Conservation (phyloP, 2,329 filamentous ascomycete species). For the Colletotrichum sp. region DNA sequence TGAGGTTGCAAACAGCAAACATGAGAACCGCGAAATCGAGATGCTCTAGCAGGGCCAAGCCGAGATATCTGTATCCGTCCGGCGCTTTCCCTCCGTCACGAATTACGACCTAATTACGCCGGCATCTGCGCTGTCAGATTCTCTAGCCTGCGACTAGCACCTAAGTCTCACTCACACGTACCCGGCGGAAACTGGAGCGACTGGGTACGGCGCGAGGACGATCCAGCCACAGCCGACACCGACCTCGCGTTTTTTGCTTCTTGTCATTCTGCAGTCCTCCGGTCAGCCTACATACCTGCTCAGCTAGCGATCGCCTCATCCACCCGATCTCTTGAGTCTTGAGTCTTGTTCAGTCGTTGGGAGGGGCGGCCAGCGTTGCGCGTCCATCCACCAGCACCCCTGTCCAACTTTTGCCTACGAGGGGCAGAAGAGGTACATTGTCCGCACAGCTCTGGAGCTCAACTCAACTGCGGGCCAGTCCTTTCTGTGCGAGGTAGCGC, state of each 20-base stretch:
- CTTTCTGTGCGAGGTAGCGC: background rate
- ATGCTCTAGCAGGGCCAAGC: background rate
- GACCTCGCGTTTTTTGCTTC: slow-evolving; percentile 4
- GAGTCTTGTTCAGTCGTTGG: background rate
- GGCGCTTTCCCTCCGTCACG: background rate
- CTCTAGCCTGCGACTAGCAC: background rate
- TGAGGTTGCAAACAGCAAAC: background rate
- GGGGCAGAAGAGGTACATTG: background rate
- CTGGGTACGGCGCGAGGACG: background rate
- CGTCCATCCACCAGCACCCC: background rate
- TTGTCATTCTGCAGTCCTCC: slow-evolving; percentile 1
- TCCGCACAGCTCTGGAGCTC: background rate
- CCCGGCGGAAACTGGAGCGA: background rate
- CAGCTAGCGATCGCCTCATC: slow-evolving; percentile 18
- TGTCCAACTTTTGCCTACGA: background rate
- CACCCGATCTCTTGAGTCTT: slow-evolving; percentile 6
- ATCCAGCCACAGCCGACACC: background rate
- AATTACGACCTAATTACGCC: background rate
- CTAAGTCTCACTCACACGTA: background rate
- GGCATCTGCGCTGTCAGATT: slow-evolving; percentile 3
- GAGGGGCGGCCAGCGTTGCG: slow-evolving; percentile 3
- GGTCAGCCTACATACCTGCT: background rate
- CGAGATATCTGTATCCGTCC: background rate
- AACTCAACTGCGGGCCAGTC: background rate
- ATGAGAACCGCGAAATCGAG: background rate